Conservation (phyloP, 75 land plant genomes). For the Pinus tabuliformis region DNA sequence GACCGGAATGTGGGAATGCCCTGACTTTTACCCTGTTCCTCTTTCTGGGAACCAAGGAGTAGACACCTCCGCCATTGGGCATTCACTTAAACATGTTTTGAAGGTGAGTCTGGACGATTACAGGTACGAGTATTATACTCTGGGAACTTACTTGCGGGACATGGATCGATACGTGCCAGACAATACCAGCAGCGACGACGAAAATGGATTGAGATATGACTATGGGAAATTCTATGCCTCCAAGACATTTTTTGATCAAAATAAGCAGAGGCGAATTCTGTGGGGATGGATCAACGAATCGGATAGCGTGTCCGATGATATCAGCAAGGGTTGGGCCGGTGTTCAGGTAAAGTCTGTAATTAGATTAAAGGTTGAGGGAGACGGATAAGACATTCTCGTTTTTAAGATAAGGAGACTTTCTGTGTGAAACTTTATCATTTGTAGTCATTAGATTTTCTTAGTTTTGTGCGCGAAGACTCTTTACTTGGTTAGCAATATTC, state of each 20-base stretch:
- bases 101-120: constrained; percentile 48
- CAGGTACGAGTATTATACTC: constrained; percentile 16
- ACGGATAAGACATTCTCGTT: too few species aligned
- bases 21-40: constrained; percentile 73
- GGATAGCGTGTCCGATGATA: constrained; percentile 29
- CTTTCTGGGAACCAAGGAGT: constrained; percentile 16
- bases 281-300: constrained; percentile 77
- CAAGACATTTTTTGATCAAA: constrained; percentile 61
- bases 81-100: constrained; percentile 53
- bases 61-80: constrained; percentile 33
- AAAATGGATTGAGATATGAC: constrained; percentile 59
- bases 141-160: constrained; percentile 14
- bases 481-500: too few species aligned
- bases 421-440: too few species aligned
- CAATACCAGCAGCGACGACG: not conserved
- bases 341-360: constrained; percentile 36
- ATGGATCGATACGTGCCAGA: constrained; percentile 20
- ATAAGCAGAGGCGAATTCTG: constrained; percentile 53
- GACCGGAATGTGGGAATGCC: constrained; percentile 88
- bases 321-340: constrained; percentile 70
- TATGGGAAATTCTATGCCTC: constrained; percentile 86
- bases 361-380: too few species aligned
- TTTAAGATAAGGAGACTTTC: too few species aligned
- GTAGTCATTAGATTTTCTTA: too few species aligned
- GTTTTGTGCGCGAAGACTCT: too few species aligned